Base-by-base conservation (phyloP, 176 grass and related monocot species). In the Lolium multiflorum region DNA sequence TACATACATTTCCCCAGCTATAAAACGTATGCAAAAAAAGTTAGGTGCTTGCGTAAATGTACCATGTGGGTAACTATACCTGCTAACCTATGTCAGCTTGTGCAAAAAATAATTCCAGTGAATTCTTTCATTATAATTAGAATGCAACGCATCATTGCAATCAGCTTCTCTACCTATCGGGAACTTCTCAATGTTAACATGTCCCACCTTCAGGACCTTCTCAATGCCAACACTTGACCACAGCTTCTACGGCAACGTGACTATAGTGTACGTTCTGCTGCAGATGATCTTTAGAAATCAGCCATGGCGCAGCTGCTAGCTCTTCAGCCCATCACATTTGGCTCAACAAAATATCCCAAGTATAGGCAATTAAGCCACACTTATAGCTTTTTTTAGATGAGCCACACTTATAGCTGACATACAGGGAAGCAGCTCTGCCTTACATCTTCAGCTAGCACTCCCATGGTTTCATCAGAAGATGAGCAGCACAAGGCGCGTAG, bases 61-160 rank as follows among this genome's bases (percentile, higher is more conserved):
- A 56, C 21, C 54, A 84, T 7, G 37, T 67, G 78, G n/a, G 35
- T 74, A 71, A 77, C 38, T 18, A 0, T 72, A 25, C 39, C 18
- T 38, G 12, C 71, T 28, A 82, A 16, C 11, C 71, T 26, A 74
- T 74, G 71, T 50, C 43, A 80, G 81, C 16, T 41, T 74, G 56
- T 80, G 65, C 48, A 61, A 50, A 13, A 11, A 15, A 28, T 7
- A 18, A 0, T 41, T 2, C 26, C 15, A 21, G 10, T 2, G 38
- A 59, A 59, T 39, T 77, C 15, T 67, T 46, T 76, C 61, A 84
- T 11, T 64, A 44, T 79, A 25, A 50, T 62, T 20, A 78, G 52
- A 51, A 15, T 55, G 58, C 51, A 74, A 28, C 3, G 11, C 41
- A 8, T 56, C 48, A 54, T 74, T 26, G 0, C 48, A 10, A 35